Evolutionary conservation across 805 yeast species (phyloP), one percentile per base, ranked within the genome.

Genomic region (Wickerhamiella cacticola): DNA sequence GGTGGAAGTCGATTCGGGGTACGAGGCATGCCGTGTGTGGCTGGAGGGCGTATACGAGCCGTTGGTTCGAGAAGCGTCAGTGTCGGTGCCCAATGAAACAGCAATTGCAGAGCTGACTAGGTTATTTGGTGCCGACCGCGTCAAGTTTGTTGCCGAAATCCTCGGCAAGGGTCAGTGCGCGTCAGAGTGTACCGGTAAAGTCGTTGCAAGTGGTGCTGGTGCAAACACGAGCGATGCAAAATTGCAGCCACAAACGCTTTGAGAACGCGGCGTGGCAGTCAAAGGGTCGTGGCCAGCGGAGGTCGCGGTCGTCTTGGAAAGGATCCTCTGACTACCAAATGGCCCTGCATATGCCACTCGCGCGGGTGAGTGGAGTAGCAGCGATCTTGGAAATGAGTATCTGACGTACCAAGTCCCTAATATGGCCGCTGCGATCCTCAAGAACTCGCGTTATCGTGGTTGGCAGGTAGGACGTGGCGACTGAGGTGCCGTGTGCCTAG

Each of bases 161-260:
- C 67, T 65, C 15, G 69, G 73, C 44, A 77, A 69, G 5, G 70
- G 68, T 9, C 55, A 55, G 18, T 81, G 73, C 53, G 64, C 71
- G 2, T 92, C 88, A 5, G 73, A 76, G 35, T 82, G 95, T 55
- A 58, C 67, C 2, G 76, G 72, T 48, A 85, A 79, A 18, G 67
- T 70, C 1, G 57, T 89, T 21, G 95, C 95, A 0, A 64, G 62
- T 3, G 97, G 96, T 3, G 66, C 63, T 5, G 97, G 84, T 2
- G 69, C 73, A 21, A 80, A 76, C 52, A 67, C 71, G 3, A 83
- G 82, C 60, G 80, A 77, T 25, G 97, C 96, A 0, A 92, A 95
- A 68, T 80, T 48, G 96, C 96, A 0, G 98, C 98, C 0, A 80
- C 80, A 79, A 68, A 70, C 45, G 95, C 89, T 0, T 66, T 89